A percentile compares a stretch with the other conserved stretches of the same genome.
Evolutionary conservation across 2,329 filamentous ascomycete species (phyloP).

Genomic region (Xylariaceae sp.): DNA sequence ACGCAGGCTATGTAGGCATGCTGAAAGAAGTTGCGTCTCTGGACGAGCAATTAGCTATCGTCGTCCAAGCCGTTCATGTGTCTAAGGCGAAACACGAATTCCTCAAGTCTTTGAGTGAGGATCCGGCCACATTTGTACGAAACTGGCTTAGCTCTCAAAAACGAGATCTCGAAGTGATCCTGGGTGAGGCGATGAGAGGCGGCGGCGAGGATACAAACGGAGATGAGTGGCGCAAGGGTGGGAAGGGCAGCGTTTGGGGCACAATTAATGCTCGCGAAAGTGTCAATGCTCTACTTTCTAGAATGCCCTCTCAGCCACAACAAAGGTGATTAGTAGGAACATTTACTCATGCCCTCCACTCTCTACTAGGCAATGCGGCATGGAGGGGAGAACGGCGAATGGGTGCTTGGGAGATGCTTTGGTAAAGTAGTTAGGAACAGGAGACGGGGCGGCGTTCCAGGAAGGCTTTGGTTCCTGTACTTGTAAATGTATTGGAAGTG

Average conservation of each 20-base stretch:
- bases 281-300: conserved; percentile 65
- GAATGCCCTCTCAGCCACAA: conserved; percentile 48
- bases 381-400: conserved; percentile 9
- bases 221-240: conserved; percentile 73
- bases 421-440: not conserved
- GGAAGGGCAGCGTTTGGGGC: conserved; percentile 61
- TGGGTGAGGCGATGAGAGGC: conserved; percentile 78
- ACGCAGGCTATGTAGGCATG: conserved; percentile 72
- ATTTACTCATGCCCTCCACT: not conserved
- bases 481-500: conserved; percentile 5
- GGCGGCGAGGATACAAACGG: conserved; percentile 63
- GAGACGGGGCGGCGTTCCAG: conserved; percentile 20
- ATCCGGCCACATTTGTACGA: conserved; percentile 83
- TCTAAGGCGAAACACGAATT: conserved; percentile 93
- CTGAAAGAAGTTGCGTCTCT: conserved; percentile 78
- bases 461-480: not conserved
- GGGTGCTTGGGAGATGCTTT: conserved; percentile 3
- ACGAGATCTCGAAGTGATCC: conserved; percentile 84
- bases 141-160: conserved; percentile 93
- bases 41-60: conserved; percentile 84
- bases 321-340: conserved; percentile 16
- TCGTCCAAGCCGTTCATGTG: conserved; percentile 82
- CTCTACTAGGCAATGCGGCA: not conserved
- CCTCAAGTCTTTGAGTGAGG: conserved; percentile 76
- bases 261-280: conserved; percentile 67